Evolutionary conservation across 805 yeast species (phyloP).

Genomic region (Sugiyamaella boreocaroliniensis): DNA sequence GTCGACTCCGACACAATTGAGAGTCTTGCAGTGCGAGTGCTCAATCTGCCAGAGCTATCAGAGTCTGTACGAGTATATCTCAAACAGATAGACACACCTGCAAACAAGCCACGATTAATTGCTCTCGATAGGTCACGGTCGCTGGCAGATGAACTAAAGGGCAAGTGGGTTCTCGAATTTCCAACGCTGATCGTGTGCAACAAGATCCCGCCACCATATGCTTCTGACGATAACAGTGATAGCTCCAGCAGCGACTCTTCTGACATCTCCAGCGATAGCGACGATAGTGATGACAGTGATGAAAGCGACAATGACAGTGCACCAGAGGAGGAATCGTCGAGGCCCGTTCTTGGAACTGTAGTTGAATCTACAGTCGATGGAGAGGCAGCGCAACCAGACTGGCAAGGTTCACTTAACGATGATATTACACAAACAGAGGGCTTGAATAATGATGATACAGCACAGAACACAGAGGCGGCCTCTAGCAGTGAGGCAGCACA

Average conservation of each 20-base stretch:
- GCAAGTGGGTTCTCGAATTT: conserved; percentile 62
- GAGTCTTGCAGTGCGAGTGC: conserved; percentile 1
- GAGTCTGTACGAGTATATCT: conserved; percentile 11
- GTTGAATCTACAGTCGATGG: too few species aligned
- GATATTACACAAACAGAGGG: too few species aligned
- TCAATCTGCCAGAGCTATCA: conserved; percentile 2
- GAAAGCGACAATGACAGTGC: conserved; percentile 36
- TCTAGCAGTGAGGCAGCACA: too few species aligned
- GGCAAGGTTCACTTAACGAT: too few species aligned
- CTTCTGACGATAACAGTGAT: conserved; percentile 11
- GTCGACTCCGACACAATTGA: conserved; percentile 5
- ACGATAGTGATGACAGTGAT: conserved; percentile 21
- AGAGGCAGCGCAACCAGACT: too few species aligned
- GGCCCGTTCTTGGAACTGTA: too few species aligned
- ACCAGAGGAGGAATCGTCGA: conserved; percentile 68
- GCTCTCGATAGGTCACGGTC: conserved; percentile 19
- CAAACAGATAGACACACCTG: conserved; percentile 18
- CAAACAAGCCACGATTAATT: conserved; percentile 9
- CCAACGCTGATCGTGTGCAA: conserved; percentile 44
- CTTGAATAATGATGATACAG: neutral
- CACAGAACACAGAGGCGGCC: too few species aligned
- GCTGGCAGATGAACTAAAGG: conserved; percentile 46
- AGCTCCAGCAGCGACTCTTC: conserved; percentile 4
- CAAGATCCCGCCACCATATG: neutral
- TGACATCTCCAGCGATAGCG: conserved; percentile 9